phyloP scores from a whole-genome alignment of 805 yeast species.

The Komagataella pseudopastoris region DNA sequence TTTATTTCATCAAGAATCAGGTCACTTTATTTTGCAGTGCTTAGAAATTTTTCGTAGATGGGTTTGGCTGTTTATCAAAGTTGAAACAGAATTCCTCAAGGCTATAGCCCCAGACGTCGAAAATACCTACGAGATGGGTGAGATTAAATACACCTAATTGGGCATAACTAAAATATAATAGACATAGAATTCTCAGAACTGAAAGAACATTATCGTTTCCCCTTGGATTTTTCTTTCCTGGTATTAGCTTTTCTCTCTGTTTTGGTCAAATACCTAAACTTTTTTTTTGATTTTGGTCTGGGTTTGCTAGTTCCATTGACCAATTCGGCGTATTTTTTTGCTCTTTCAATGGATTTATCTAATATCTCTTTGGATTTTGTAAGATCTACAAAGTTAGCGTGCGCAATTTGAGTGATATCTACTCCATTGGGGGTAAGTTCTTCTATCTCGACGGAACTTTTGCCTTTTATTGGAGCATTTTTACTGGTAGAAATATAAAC shows the following conservation, averaged over 20 bases:
- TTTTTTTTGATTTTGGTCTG: constrained; percentile 38
- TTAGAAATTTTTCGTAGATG: constrained; percentile 76
- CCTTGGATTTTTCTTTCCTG: constrained; percentile 20
- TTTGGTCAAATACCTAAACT: constrained; percentile 80
- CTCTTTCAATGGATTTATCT: constrained; percentile 62
- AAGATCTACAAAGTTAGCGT: constrained; percentile 60
- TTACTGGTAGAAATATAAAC: constrained; percentile 22
- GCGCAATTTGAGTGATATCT: constrained; percentile 29
- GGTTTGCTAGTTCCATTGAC: constrained; percentile 20
- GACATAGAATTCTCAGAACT: constrained; percentile 9
- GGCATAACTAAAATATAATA: neutral
- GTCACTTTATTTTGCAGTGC: constrained; percentile 53
- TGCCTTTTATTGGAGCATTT: constrained; percentile 25
- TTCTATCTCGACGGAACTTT: constrained; percentile 43
- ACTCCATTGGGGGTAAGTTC: constrained; percentile 32
- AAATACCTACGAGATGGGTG: neutral
- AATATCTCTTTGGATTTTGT: constrained; percentile 54
- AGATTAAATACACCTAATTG: neutral
- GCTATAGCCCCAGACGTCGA: constrained; percentile 3
- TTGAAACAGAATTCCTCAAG: constrained; percentile 59
- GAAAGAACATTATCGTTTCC: constrained; percentile 17
- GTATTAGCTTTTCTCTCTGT: constrained; percentile 52
- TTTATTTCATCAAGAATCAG: constrained; percentile 32
- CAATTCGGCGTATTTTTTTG: constrained; percentile 69
- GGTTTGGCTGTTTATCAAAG: constrained; percentile 77